Conservation (phyloP, 306 rosid genomes). For the Pterocarpus santalinus region DNA sequence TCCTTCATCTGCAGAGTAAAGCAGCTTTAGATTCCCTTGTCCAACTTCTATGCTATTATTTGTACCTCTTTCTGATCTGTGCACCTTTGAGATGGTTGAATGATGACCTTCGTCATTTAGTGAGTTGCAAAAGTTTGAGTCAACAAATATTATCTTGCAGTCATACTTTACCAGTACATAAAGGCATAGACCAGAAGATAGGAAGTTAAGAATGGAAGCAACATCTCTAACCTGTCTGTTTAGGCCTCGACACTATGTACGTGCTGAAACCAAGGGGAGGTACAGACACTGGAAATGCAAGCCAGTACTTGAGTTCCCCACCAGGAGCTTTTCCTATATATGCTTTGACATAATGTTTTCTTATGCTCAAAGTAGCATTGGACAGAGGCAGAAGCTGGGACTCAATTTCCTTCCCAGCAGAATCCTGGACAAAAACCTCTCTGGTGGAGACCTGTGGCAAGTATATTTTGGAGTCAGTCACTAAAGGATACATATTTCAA, state of each 20-base stretch:
- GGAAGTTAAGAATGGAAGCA: conserved; percentile 34
- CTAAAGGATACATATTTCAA: conserved; percentile 28
- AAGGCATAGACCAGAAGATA: neutral
- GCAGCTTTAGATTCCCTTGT: conserved; percentile 75
- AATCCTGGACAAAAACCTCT: conserved; percentile 71
- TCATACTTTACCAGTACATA: conserved; percentile 31
- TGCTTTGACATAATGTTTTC: conserved; percentile 65
- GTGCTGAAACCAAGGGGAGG: conserved; percentile 92
- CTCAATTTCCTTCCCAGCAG: conserved; percentile 71
- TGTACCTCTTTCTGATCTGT: conserved; percentile 49
- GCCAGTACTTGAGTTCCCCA: conserved; percentile 64
- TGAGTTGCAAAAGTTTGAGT: conserved; percentile 39
- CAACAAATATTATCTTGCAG: conserved; percentile 30
- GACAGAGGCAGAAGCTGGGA: conserved; percentile 80
- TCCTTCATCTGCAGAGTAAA: conserved; percentile 74
- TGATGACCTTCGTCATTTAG: conserved; percentile 43
- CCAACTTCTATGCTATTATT: conserved; percentile 71
- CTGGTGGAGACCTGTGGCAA: conserved; percentile 65
- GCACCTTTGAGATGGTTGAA: conserved; percentile 51
- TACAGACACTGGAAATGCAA: conserved; percentile 78
- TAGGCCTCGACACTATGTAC: conserved; percentile 63
- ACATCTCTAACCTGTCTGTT: conserved; percentile 48
- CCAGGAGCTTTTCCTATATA: conserved; percentile 64
- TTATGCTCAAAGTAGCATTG: conserved; percentile 56
- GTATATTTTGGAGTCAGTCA: conserved; percentile 42